phyloP scores from a whole-genome alignment of 345 rosid genomes.

The Linum trigynum region DNA sequence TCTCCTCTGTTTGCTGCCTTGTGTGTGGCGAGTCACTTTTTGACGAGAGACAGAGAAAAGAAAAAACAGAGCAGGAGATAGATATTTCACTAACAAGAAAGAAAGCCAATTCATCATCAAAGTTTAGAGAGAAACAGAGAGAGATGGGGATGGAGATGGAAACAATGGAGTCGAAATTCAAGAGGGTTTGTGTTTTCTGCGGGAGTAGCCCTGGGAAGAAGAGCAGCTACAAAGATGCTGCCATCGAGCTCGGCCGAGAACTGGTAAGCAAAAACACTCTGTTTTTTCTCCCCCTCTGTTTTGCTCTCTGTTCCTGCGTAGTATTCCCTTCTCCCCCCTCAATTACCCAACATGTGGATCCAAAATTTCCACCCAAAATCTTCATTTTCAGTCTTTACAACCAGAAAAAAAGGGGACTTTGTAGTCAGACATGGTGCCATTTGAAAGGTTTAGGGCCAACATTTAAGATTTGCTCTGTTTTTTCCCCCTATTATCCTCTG shows the following conservation, averaged over 20 bases:
- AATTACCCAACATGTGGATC: neutral
- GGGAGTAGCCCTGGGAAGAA: conserved; percentile 30
- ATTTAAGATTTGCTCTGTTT: neutral
- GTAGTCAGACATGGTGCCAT: too few species aligned
- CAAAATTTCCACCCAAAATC: too few species aligned
- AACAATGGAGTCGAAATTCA: conserved; percentile 19
- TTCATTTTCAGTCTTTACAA: too few species aligned
- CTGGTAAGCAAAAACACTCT: conserved; percentile 19
- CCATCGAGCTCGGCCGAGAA: conserved; percentile 25
- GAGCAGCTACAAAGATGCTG: conserved; percentile 26
- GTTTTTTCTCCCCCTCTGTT: neutral
- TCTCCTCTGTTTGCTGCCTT: neutral
- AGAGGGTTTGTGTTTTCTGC: conserved; percentile 25
- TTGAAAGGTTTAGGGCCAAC: too few species aligned
- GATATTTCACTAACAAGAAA: too few species aligned
- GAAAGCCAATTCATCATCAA: too few species aligned
- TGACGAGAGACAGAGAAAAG: neutral
- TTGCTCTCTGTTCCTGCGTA: neutral
- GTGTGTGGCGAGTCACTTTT: neutral
- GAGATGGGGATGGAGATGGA: conserved; percentile 15
- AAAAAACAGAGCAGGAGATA: neutral
- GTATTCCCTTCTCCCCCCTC: neutral
- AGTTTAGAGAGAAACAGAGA: too few species aligned
- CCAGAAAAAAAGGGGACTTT: too few species aligned
- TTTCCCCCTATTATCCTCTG: neutral